These are phyloP conservation scores for Yarrowia sp. DNA, from an alignment of 805 yeast genomes.

Conservation along the genomic window DNA sequence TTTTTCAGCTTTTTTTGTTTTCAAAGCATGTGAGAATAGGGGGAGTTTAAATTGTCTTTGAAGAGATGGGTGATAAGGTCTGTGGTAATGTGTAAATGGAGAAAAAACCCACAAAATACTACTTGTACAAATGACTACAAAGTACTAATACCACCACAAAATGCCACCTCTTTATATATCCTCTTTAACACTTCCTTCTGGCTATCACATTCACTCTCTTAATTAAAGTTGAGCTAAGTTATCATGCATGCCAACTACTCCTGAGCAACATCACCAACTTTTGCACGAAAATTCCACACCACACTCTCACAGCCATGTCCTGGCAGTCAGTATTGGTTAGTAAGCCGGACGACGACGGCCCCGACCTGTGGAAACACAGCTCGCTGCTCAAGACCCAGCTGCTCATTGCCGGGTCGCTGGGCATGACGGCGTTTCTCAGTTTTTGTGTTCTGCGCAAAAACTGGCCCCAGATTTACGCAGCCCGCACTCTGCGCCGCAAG, in stretches of 20 bases:
- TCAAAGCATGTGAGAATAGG: conserved; percentile 13
- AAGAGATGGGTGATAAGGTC: too few relatives aligned
- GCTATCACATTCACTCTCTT: background rate
- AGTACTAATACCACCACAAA: too few relatives aligned
- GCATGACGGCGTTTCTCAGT: conserved; percentile 67
- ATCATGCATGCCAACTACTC: conserved; percentile 28
- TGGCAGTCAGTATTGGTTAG: conserved; percentile 21
- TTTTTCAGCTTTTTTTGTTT: background rate
- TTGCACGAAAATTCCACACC: background rate
- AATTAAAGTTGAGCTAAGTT: conserved; percentile 4
- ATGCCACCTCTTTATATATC: too few relatives aligned
- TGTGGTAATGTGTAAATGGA: too few relatives aligned
- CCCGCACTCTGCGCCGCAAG: conserved; percentile 64
- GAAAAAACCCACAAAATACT: too few relatives aligned
- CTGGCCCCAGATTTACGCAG: conserved; percentile 85
- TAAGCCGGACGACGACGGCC: conserved; percentile 38
- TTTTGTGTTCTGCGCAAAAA: conserved; percentile 75
- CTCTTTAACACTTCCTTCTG: too few relatives aligned
- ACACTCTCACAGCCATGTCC: conserved; percentile 7
- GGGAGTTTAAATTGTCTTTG: background rate
- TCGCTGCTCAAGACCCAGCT: conserved; percentile 81
- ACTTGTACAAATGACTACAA: too few relatives aligned
- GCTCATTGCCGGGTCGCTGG: conserved; percentile 70
- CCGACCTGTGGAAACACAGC: conserved; percentile 46
- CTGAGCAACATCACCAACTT: conserved; percentile 32